These are phyloP conservation scores for Pezicula radicicola DNA, from an alignment of 2,329 filamentous ascomycete species.

Conservation along the genomic window DNA sequence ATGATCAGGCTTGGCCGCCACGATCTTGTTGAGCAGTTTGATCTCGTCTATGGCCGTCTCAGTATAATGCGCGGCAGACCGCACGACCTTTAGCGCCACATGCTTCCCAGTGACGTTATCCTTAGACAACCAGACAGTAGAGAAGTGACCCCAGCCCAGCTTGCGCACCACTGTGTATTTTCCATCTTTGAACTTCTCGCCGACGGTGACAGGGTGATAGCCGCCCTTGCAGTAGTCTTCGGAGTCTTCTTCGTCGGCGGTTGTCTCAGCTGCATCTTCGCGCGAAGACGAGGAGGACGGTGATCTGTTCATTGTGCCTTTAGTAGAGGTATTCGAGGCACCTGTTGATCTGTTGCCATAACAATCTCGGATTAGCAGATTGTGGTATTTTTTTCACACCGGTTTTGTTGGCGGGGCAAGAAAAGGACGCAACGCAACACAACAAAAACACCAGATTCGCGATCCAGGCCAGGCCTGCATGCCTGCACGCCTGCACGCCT, in stretches of 20 bases:
- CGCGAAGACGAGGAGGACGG: conserved; percentile 73
- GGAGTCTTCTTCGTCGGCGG: conserved; percentile 96
- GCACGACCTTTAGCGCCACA: conserved; percentile 95
- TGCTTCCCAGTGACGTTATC: conserved; percentile 90
- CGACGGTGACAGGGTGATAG: conserved; percentile 91
- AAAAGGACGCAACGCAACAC: not conserved
- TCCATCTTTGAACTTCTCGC: conserved; percentile 96
- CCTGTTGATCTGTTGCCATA: conserved; percentile 24
- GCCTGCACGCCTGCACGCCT: conserved; percentile 18
- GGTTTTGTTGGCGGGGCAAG: conserved; percentile 14
- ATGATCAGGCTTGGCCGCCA: conserved; percentile 90
- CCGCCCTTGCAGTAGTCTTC: conserved; percentile 99
- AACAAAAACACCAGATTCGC: not conserved
- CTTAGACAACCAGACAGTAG: conserved; percentile 83
- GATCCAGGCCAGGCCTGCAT: not conserved
- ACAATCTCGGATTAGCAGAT: conserved; percentile 24
- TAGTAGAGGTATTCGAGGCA: conserved; percentile 23
- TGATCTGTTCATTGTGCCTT: conserved; percentile 26
- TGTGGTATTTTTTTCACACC: conserved; percentile 11
- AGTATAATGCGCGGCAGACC: conserved; percentile 96
- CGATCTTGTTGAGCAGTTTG: conserved; percentile 95
- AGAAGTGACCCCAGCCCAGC: conserved; percentile 97
- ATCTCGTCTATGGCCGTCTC: conserved; percentile 99
- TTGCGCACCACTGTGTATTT: conserved; percentile 96
- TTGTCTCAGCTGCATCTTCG: conserved; percentile 85